phyloP scores from a whole-genome alignment of 129 eudicot species.

The carrot (Daucus carota) region DNA sequence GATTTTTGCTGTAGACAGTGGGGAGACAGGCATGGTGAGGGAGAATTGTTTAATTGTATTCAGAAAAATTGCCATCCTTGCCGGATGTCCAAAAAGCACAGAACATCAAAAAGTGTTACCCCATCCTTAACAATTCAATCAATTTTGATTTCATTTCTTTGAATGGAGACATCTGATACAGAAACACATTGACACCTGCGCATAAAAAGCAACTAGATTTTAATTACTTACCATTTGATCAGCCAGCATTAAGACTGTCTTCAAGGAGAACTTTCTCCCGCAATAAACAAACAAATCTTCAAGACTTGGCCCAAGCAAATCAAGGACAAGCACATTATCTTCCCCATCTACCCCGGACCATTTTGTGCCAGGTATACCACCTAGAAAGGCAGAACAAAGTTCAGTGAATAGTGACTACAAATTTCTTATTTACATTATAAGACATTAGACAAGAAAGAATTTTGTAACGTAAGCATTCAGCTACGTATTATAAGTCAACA shows the following conservation, averaged over 20 bases:
- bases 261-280: slow-evolving; percentile 84
- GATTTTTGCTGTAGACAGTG: background rate
- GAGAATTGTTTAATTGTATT: background rate
- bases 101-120: background rate
- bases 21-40: background rate
- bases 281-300: slow-evolving; percentile 93
- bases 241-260: slow-evolving; percentile 93
- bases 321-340: slow-evolving; percentile 83
- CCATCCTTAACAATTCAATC: background rate
- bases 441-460: no score
- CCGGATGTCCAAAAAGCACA: background rate
- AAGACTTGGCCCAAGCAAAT: slow-evolving; percentile 95
- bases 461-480: no score
- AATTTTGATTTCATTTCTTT: background rate
- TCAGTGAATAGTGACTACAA: slow-evolving; percentile 8
- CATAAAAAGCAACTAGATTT: background rate
- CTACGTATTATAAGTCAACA: background rate
- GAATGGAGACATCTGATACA: background rate
- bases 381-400: slow-evolving; percentile 26
- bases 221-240: slow-evolving; percentile 82
- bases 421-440: background rate
- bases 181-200: background rate
- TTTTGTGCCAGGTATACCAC: slow-evolving; percentile 83
- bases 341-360: slow-evolving; percentile 97
- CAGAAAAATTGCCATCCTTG: background rate